phyloP scores from a whole-genome alignment of 2,329 filamentous ascomycete genomes.

The Penicillium paneum region DNA sequence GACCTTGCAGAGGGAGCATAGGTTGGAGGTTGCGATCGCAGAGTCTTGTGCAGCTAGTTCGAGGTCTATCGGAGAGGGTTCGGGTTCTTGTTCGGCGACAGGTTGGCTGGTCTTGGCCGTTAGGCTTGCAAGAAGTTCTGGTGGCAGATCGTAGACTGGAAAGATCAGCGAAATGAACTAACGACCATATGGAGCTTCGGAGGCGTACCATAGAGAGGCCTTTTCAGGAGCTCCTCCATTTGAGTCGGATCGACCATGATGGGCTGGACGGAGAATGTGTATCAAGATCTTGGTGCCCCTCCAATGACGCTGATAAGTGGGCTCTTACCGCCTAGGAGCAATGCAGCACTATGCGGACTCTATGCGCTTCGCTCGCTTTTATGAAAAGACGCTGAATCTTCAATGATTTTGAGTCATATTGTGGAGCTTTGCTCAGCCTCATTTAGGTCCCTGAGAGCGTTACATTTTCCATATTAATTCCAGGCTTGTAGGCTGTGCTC shows the following conservation, averaged over 20 bases:
- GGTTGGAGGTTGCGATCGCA: constrained; percentile 56
- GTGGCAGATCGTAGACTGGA: constrained; percentile 77
- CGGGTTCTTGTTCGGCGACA: constrained; percentile 24
- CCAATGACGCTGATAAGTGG: constrained; percentile 18
- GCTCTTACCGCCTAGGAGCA: constrained; percentile 17
- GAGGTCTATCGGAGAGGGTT: constrained; percentile 21
- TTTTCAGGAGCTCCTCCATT: constrained; percentile 44
- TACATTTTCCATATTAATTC: background rate
- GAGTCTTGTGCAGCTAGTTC: constrained; percentile 40
- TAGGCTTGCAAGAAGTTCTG: constrained; percentile 67
- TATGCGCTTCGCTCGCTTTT: background rate
- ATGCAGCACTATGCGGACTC: constrained; percentile 3
- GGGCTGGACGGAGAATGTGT: constrained; percentile 10
- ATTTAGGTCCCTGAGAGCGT: background rate
- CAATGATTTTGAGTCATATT: background rate
- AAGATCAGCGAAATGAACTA: constrained; percentile 16
- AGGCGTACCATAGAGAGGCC: constrained; percentile 49
- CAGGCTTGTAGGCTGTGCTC: constrained; percentile 1
- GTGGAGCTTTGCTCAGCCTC: background rate
- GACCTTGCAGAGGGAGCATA: constrained; percentile 76
- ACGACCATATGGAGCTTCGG: background rate
- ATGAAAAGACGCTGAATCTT: background rate
- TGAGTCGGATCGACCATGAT: constrained; percentile 23
- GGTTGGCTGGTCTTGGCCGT: constrained; percentile 51
- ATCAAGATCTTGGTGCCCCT: constrained; percentile 14